Conservation (phyloP, 2,329 filamentous ascomycete genomes). For the Fusarium mexicanum region DNA sequence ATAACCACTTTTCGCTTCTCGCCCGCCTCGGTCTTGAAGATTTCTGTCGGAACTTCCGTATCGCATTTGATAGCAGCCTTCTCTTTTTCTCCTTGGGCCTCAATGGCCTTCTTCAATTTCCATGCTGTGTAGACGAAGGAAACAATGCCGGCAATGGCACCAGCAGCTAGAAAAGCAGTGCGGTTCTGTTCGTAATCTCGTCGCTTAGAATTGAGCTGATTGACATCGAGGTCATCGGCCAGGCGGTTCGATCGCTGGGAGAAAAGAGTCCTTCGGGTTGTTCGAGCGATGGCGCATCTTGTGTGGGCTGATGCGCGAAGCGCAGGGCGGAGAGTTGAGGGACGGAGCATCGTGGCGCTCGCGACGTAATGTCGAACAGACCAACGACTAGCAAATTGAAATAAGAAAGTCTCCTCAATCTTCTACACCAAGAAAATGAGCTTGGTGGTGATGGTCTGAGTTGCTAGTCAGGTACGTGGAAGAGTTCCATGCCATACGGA, state of each 20-base stretch:
- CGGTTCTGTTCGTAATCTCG: conserved; percentile 62
- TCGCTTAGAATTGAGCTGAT: conserved; percentile 57
- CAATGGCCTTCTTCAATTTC: conserved; percentile 58
- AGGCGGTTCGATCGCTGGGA: conserved; percentile 47
- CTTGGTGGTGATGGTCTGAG: conserved; percentile 18
- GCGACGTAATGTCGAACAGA: neutral
- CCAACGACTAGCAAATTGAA: neutral
- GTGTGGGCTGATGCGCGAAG: conserved; percentile 39
- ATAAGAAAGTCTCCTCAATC: neutral
- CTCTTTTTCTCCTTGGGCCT: conserved; percentile 46
- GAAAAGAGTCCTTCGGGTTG: conserved; percentile 44
- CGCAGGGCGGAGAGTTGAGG: conserved; percentile 44
- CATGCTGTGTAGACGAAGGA: conserved; percentile 62
- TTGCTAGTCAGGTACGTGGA: conserved; percentile 1
- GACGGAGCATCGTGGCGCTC: conserved; percentile 45
- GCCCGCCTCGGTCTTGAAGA: conserved; percentile 60
- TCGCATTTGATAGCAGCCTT: conserved; percentile 56
- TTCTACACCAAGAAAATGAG: neutral
- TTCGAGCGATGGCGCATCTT: conserved; percentile 35
- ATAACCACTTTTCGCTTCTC: conserved; percentile 67
- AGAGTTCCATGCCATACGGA: conserved; percentile 7
- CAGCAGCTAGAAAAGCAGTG: conserved; percentile 61
- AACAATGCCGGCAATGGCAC: conserved; percentile 60
- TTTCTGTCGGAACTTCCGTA: conserved; percentile 52
- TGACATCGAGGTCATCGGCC: conserved; percentile 61